Evolutionary conservation across 768 basidiomycete species (phyloP).

Genomic region (Brasilioporus rufonigricans): DNA sequence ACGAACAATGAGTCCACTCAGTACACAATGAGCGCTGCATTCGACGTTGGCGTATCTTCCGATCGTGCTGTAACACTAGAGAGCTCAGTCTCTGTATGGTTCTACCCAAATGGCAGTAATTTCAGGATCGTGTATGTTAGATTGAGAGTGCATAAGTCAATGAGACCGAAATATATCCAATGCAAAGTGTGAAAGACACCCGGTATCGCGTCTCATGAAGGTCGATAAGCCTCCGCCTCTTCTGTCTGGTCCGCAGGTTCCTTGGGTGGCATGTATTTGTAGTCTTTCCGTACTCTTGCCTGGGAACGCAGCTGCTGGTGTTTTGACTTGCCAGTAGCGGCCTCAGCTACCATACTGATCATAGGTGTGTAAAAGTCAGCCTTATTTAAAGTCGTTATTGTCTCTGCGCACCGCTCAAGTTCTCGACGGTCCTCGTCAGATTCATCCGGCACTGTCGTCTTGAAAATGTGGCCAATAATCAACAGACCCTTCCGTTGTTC

Average conservation of each 20-base stretch:
- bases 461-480: constrained; percentile 88
- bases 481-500: constrained; percentile 64
- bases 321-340: constrained; percentile 70
- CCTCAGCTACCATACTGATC: constrained; percentile 81
- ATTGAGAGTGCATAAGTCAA: constrained; percentile 15
- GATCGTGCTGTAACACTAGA: constrained; percentile 16
- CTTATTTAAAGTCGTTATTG: not conserved
- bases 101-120: constrained; percentile 16
- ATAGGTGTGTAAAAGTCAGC: constrained; percentile 1
- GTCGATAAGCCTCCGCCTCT: constrained; percentile 13
- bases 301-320: constrained; percentile 39
- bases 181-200: constrained; percentile 12
- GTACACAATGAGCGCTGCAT: constrained; percentile 1
- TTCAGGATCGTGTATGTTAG: constrained; percentile 21
- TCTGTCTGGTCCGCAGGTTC: constrained; percentile 28
- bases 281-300: constrained; percentile 28
- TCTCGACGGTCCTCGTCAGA: constrained; percentile 93
- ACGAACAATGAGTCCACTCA: constrained; percentile 7
- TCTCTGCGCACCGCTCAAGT: constrained; percentile 71
- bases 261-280: constrained; percentile 39
- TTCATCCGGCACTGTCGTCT: constrained; percentile 79
- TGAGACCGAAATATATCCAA: constrained; percentile 16
- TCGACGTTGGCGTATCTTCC: not conserved
- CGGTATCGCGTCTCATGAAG: constrained; percentile 12
- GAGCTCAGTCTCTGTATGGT: constrained; percentile 4